Conservation (phyloP, 2,329 filamentous ascomycete genomes). For the Beauveria caledonica region DNA sequence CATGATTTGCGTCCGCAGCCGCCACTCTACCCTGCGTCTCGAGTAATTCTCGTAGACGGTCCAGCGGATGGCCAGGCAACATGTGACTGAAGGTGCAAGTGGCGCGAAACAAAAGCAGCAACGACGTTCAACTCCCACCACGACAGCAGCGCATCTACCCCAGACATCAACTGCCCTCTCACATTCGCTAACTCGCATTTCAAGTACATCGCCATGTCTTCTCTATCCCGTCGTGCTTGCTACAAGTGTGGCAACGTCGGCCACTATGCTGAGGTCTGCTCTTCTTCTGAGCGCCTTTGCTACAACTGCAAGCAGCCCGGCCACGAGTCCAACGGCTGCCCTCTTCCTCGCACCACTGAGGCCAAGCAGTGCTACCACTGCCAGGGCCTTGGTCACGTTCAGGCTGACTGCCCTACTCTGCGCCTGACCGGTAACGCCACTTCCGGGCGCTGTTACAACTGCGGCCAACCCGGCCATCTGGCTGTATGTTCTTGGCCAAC, state of each 20-base stretch:
- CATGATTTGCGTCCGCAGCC: background rate
- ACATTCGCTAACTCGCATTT: background rate
- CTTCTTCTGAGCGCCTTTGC: slow-evolving; percentile 94
- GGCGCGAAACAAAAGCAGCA: background rate
- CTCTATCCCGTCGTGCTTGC: slow-evolving; percentile 73
- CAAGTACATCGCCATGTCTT: slow-evolving; percentile 55
- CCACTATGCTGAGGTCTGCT: slow-evolving; percentile 85
- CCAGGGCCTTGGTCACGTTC: slow-evolving; percentile 95
- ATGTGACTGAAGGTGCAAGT: background rate
- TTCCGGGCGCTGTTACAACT: slow-evolving; percentile 92
- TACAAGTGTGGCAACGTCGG: slow-evolving; percentile 79
- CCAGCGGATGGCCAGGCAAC: background rate
- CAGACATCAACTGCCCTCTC: background rate
- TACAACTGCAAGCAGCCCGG: slow-evolving; percentile 73
- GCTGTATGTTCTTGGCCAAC: slow-evolving; percentile 51
- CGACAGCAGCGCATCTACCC: background rate
- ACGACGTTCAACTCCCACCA: background rate
- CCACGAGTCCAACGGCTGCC: slow-evolving; percentile 97
- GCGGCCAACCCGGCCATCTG: slow-evolving; percentile 85
- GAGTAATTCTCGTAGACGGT: background rate
- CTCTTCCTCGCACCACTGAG: slow-evolving; percentile 91
- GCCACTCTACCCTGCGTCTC: background rate
- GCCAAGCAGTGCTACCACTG: slow-evolving; percentile 99
- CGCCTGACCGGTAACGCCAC: slow-evolving; percentile 77
- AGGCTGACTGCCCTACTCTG: slow-evolving; percentile 96